Evolutionary conservation across 192 early-diverging fungal genomes (phyloP).

Genomic region (Jimgerdemannia lactiflua): DNA sequence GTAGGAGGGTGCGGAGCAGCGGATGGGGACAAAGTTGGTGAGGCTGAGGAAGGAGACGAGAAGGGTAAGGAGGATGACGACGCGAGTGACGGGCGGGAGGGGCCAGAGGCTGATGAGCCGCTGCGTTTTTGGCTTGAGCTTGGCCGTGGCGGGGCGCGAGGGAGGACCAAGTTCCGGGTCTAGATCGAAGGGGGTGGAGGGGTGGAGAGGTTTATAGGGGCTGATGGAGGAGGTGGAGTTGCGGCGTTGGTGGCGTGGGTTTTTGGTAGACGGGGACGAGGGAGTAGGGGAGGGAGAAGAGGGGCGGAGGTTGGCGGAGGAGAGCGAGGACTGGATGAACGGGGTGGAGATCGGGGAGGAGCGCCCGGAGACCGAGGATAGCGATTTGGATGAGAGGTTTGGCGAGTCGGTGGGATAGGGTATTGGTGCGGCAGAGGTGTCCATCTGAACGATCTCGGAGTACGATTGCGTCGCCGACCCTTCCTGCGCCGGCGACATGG

Average conservation of each 20-base stretch:
- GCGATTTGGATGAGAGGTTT: too few relatives aligned
- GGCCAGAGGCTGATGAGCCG: slow-evolving; percentile 33
- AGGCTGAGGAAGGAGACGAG: slow-evolving; percentile 20
- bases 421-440: too few relatives aligned
- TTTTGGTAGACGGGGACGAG: background rate
- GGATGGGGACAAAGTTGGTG: slow-evolving; percentile 7
- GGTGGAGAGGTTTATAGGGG: background rate
- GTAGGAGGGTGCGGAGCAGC: slow-evolving; percentile 22
- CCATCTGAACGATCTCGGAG: background rate
- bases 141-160: background rate
- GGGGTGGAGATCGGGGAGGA: background rate
- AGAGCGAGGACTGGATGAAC: background rate
- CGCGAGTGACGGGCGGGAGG: slow-evolving; percentile 29
- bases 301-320: background rate
- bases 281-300: background rate
- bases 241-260: background rate
- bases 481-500: background rate
- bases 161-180: too few relatives aligned
- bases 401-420: too few relatives aligned
- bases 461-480: background rate
- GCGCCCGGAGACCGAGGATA: too few relatives aligned
- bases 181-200: background rate
- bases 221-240: background rate
- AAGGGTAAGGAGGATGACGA: slow-evolving; percentile 21
- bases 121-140: slow-evolving; percentile 28